Evolutionary conservation across 441 rosid species (phyloP).

Genomic region (Gossypium schwendimanii): DNA sequence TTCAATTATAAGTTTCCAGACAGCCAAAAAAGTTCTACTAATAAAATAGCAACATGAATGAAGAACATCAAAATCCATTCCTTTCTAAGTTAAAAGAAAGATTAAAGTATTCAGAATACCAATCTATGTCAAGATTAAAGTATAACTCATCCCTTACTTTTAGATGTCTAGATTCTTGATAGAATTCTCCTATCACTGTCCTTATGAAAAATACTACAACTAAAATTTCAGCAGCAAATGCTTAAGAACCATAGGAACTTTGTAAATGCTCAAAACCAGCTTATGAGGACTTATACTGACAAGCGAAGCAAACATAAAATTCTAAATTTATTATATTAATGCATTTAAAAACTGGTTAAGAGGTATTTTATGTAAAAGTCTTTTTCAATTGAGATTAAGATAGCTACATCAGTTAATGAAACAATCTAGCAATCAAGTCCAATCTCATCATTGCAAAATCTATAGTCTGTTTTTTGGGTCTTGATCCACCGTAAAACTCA

Average conservation of each 20-base stretch:
- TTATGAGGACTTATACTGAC: background rate
- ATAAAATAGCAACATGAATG: background rate
- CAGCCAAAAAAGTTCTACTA: background rate
- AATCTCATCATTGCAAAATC: background rate
- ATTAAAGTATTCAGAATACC: background rate
- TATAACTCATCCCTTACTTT: background rate
- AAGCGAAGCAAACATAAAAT: background rate
- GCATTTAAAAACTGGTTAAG: background rate
- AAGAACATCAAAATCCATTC: background rate
- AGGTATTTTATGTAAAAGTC: background rate
- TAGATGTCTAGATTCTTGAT: background rate
- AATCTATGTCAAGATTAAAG: background rate
- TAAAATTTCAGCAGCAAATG: background rate
- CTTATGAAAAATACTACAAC: background rate
- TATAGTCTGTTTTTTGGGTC: background rate
- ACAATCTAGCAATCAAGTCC: constrained; percentile 3
- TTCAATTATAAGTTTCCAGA: background rate
- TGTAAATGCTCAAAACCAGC: background rate
- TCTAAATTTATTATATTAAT: background rate
- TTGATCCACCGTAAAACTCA: background rate
- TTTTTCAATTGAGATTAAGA: background rate
- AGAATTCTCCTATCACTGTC: background rate
- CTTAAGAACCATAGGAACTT: background rate
- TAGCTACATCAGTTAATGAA: background rate
- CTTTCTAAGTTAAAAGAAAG: background rate